Percentiles rank a stretch among this genome's conserved stretches.
Evolutionary conservation across 768 basidiomycete species (phyloP).

Genomic region (Lactifluus hygrophoroides): DNA sequence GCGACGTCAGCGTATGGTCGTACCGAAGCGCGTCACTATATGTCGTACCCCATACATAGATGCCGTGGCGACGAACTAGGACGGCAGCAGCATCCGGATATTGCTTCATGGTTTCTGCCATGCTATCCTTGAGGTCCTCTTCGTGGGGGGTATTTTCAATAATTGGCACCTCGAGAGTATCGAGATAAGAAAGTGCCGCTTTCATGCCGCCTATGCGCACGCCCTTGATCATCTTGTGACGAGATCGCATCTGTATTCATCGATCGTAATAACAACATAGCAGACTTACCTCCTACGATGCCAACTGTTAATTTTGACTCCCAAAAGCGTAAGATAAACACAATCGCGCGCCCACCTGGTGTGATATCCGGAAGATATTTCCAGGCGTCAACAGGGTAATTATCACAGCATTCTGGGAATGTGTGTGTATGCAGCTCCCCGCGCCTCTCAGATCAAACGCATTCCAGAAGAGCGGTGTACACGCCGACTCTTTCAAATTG

Average conservation of each 20-base stretch:
- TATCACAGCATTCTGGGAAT: constrained; percentile 87
- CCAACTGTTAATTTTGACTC: not conserved
- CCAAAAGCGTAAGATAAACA: not conserved
- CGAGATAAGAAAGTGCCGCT: constrained; percentile 68
- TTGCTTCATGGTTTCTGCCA: constrained; percentile 76
- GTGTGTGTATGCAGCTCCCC: constrained; percentile 85
- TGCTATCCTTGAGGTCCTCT: constrained; percentile 81
- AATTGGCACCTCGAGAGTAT: constrained; percentile 79
- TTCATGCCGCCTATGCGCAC: constrained; percentile 72
- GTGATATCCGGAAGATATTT: constrained; percentile 67
- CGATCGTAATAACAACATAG: not conserved
- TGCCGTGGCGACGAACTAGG: constrained; percentile 70
- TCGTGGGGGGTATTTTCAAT: constrained; percentile 89
- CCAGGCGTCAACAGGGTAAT: constrained; percentile 72
- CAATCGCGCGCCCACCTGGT: constrained; percentile 45
- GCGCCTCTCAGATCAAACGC: constrained; percentile 74
- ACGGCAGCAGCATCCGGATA: constrained; percentile 74
- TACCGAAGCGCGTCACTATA: constrained; percentile 7
- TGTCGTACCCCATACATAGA: constrained; percentile 75
- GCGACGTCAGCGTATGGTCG: not conserved
- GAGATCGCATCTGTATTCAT: not conserved
- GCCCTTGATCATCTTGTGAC: constrained; percentile 80
- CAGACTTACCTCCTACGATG: not conserved
- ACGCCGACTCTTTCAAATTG: constrained; percentile 76
- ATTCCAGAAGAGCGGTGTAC: constrained; percentile 90